Evolutionary conservation across 2,329 filamentous ascomycete genomes (phyloP).

Genomic region (Neonectria hederae): DNA sequence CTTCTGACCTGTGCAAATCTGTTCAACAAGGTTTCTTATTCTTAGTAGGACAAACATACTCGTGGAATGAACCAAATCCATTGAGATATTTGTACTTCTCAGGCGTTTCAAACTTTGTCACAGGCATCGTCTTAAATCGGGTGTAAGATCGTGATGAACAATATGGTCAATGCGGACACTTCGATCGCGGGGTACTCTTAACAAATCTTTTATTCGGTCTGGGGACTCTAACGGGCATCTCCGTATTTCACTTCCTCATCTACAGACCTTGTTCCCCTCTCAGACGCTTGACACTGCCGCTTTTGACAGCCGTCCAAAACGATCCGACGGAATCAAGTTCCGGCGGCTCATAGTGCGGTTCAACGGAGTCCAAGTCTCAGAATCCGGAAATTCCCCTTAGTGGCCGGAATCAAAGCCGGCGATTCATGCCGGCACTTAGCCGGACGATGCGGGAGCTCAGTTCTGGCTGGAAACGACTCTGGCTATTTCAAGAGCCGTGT

Average conservation of each 20-base stretch:
- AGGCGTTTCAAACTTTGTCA: conserved; percentile 29
- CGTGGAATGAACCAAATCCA: conserved; percentile 80
- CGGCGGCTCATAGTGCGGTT: conserved; percentile 1
- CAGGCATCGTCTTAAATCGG: conserved; percentile 26
- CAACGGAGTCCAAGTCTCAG: not conserved
- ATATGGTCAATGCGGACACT: not conserved
- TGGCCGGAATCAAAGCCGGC: conserved; percentile 14
- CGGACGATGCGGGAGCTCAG: not conserved
- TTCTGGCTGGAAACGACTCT: not conserved
- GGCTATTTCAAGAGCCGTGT: conserved; percentile 8
- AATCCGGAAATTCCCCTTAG: conserved; percentile 18
- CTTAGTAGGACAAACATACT: conserved; percentile 60
- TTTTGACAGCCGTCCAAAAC: not conserved
- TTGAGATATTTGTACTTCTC: conserved; percentile 78
- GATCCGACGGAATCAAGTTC: conserved; percentile 13
- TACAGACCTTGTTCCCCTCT: not conserved
- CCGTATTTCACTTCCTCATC: conserved; percentile 13
- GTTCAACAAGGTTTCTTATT: not conserved
- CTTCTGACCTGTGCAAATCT: conserved; percentile 69
- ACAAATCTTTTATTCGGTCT: not conserved
- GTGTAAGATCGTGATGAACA: not conserved
- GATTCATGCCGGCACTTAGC: conserved; percentile 14
- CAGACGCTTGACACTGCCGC: not conserved
- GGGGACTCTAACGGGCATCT: conserved; percentile 1
- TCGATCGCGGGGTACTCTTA: conserved; percentile 6